These are phyloP conservation scores for Persicaria tinctoria DNA, from an alignment of 148 eudicot species.

Conservation along the genomic window DNA sequence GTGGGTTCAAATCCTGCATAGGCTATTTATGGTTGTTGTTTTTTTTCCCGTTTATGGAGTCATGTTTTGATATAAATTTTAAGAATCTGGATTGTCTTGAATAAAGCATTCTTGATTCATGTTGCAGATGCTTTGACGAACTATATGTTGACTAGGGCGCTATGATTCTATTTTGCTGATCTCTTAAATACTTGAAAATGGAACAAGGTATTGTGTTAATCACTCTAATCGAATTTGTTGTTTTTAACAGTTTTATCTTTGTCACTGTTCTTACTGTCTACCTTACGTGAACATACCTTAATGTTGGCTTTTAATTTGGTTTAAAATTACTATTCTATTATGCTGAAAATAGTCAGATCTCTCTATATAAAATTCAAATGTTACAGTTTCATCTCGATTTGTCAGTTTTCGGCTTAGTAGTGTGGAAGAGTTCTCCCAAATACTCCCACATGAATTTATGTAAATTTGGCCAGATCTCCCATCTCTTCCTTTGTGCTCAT, in stretches of 20 bases:
- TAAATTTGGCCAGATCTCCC: too few relatives aligned
- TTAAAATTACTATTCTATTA: background rate
- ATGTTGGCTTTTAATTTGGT: background rate
- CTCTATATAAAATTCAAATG: too few relatives aligned
- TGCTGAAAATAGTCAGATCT: background rate
- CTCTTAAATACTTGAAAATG: background rate
- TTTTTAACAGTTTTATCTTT: background rate
- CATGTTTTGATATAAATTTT: background rate
- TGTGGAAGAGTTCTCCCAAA: too few relatives aligned
- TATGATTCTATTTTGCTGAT: background rate
- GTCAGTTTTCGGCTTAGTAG: too few relatives aligned
- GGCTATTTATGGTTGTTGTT: too few relatives aligned
- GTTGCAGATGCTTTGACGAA: background rate
- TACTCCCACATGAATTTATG: too few relatives aligned
- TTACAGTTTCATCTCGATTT: too few relatives aligned
- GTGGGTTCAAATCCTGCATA: too few relatives aligned
- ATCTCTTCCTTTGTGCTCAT: too few relatives aligned
- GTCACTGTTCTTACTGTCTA: background rate
- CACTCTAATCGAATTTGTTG: background rate
- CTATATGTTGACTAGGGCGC: background rate
- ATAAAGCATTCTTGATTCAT: background rate
- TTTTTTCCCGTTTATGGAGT: background rate
- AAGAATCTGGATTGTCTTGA: background rate
- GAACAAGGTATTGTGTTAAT: background rate
- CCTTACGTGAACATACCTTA: too few relatives aligned